Conservation (phyloP, 306 rosid species). For the Cicer arietinum region DNA sequence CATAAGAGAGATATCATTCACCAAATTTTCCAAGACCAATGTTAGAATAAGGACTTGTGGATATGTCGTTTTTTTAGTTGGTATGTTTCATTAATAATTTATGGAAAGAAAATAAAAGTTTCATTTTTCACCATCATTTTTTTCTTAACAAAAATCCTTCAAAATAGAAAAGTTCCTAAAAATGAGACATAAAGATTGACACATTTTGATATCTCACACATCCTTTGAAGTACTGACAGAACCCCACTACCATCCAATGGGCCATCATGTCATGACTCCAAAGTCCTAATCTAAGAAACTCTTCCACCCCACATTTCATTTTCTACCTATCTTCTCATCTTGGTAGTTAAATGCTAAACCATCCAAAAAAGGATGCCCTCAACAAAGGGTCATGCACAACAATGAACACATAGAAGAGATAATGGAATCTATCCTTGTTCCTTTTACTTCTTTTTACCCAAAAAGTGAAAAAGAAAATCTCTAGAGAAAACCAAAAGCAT, state of each 20-base stretch:
- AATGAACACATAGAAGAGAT: constrained; percentile 18
- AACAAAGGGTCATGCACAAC: constrained; percentile 31
- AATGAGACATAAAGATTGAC: neutral
- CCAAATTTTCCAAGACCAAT: constrained; percentile 7
- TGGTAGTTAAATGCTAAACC: constrained; percentile 25
- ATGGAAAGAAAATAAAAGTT: neutral
- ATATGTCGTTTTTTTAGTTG: neutral
- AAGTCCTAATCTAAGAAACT: constrained; percentile 38
- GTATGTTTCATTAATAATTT: neutral
- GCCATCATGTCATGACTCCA: constrained; percentile 29
- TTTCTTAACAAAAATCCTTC: neutral
- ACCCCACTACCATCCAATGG: constrained; percentile 31
- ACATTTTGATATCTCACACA: neutral
- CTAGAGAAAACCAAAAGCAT: constrained; percentile 58
- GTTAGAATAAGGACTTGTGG: constrained; percentile 6
- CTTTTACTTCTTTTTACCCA: constrained; percentile 45
- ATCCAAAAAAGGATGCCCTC: constrained; percentile 42
- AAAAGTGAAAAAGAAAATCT: constrained; percentile 46
- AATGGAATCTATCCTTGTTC: constrained; percentile 43
- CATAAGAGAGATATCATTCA: neutral
- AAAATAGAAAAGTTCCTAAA: neutral
- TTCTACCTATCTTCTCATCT: constrained; percentile 31
- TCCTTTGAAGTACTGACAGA: constrained; percentile 25
- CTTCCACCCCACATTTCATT: constrained; percentile 44
- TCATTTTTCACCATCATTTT: neutral